A percentile compares a stretch with the other conserved stretches of the same genome.
phyloP scores from a whole-genome alignment of 805 yeast species.

The Saturnispora gosingensis region DNA sequence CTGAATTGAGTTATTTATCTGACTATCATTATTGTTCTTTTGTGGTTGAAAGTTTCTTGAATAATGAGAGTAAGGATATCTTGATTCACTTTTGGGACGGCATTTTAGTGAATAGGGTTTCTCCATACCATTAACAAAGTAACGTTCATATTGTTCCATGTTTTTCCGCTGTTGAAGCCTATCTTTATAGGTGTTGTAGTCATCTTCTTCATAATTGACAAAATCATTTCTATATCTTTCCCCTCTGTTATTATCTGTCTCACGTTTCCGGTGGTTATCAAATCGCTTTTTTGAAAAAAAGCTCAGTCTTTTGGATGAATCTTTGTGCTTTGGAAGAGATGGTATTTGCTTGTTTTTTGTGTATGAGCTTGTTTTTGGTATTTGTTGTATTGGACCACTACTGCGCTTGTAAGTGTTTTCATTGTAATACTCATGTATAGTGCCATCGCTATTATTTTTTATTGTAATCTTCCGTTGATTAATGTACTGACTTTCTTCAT shows the following conservation, averaged over 20 bases:
- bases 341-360: background rate
- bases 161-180: conserved; percentile 1
- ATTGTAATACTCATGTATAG: background rate
- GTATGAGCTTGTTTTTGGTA: background rate
- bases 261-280: background rate
- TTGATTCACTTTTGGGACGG: background rate
- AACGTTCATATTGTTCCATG: conserved; percentile 11
- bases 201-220: background rate
- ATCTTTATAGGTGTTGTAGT: background rate
- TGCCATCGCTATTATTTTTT: background rate
- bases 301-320: background rate
- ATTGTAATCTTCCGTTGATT: background rate
- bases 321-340: background rate
- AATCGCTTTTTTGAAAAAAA: background rate
- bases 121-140: conserved; percentile 11
- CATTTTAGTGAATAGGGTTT: background rate
- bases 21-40: background rate
- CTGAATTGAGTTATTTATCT: background rate
- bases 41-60: background rate
- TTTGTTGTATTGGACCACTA: background rate
- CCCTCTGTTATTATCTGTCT: background rate
- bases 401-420: background rate
- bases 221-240: background rate
- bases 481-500: background rate
- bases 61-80: background rate